Percentiles rank a stretch among this genome's conserved stretches.
Conservation (phyloP, 208 protist genomes). For the Crithidia expoeki region DNA sequence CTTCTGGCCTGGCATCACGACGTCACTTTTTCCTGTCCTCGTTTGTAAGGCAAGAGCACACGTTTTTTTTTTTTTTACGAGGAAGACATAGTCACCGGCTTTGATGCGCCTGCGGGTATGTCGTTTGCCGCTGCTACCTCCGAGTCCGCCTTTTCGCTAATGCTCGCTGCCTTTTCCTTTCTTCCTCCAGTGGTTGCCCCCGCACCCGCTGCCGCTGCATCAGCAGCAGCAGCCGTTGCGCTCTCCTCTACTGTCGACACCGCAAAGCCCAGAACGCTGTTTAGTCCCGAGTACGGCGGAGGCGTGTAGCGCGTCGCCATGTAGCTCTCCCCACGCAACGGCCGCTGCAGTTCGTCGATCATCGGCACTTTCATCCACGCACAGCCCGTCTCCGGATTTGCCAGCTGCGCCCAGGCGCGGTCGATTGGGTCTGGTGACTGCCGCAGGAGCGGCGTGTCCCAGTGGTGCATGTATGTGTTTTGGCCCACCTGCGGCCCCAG, state of each 20-base stretch:
- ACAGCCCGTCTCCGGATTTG: conserved; percentile 83
- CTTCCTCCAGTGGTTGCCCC: too few relatives aligned
- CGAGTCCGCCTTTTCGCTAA: too few relatives aligned
- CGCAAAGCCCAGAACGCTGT: conserved; percentile 59
- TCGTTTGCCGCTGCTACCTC: too few relatives aligned
- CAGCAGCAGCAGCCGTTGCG: neutral
- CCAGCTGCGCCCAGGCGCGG: conserved; percentile 80
- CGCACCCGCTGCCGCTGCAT: neutral
- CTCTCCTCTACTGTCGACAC: neutral
- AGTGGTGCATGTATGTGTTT: conserved; percentile 84
- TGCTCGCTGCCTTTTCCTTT: too few relatives aligned
- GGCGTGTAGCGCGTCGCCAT: conserved; percentile 88
- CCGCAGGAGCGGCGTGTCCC: conserved; percentile 76
- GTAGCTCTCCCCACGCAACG: conserved; percentile 82
- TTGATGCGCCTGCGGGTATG: too few relatives aligned
- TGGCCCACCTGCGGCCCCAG: conserved; percentile 75
- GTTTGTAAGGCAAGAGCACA: too few relatives aligned
- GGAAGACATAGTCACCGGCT: too few relatives aligned
- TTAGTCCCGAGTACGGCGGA: conserved; percentile 76
- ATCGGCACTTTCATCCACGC: conserved; percentile 80
- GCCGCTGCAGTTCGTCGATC: conserved; percentile 88
- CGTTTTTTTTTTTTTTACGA: too few relatives aligned
- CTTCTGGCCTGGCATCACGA: too few relatives aligned
- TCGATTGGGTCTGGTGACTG: conserved; percentile 91
- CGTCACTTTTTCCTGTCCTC: too few relatives aligned